Evolutionary conservation across 2,329 filamentous ascomycete genomes (phyloP).

Genomic region (Elsinoe arachidis): DNA sequence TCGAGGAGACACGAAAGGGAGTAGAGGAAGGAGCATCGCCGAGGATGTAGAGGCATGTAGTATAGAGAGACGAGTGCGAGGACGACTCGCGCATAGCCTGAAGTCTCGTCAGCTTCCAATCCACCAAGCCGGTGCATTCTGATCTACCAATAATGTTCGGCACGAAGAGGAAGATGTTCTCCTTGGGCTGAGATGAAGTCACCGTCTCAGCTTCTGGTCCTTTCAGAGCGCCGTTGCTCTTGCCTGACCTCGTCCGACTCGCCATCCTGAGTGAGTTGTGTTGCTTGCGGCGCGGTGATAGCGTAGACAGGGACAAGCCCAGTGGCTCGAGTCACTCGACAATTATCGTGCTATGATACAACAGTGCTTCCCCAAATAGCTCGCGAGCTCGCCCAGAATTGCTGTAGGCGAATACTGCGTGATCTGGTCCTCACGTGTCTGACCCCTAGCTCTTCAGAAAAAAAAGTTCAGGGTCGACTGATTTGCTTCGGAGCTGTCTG

Average conservation of each 20-base stretch:
- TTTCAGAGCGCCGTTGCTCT: slow-evolving; percentile 1
- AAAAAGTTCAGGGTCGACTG: too few relatives aligned
- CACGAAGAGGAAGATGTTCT: slow-evolving; percentile 48
- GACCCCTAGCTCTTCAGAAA: too few relatives aligned
- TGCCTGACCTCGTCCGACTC: slow-evolving; percentile 4
- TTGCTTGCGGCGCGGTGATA: neutral
- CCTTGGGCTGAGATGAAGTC: slow-evolving; percentile 28
- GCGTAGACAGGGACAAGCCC: too few relatives aligned
- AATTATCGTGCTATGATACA: too few relatives aligned
- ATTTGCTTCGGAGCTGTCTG: too few relatives aligned
- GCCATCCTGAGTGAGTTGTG: neutral
- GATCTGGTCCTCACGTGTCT: too few relatives aligned
- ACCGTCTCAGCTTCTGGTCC: neutral
- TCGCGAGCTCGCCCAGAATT: too few relatives aligned
- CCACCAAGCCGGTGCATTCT: neutral
- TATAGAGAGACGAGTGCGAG: slow-evolving; percentile 82
- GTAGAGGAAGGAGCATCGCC: slow-evolving; percentile 86
- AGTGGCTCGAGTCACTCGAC: too few relatives aligned
- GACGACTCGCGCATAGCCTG: slow-evolving; percentile 44
- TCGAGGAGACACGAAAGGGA: slow-evolving; percentile 91
- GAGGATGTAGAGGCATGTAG: slow-evolving; percentile 98
- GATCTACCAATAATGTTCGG: slow-evolving; percentile 44
- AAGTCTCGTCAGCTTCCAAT: neutral
- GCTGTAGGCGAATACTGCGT: too few relatives aligned
- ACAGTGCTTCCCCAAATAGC: too few relatives aligned